phyloP scores from a whole-genome alignment of 257 asterid species.

The Phtheirospermum japonicum region DNA sequence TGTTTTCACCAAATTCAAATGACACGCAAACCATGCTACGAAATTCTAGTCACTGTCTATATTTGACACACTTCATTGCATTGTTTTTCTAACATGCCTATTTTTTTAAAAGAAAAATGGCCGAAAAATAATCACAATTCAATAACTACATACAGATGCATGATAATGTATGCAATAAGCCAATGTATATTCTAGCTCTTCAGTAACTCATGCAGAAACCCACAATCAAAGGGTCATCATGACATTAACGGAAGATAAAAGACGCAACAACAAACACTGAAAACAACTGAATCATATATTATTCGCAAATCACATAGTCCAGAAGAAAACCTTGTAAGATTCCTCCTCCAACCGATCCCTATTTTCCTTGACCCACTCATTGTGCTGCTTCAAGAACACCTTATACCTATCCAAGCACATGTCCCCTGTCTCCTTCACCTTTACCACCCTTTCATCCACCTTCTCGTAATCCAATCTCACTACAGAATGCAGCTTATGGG shows the following conservation, averaged over 20 bases:
- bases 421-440: conserved; percentile 40
- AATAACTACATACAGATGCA: not conserved
- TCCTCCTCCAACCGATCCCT: conserved; percentile 77
- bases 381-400: conserved; percentile 79
- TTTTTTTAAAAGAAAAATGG: not conserved
- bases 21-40: not conserved
- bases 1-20: not conserved
- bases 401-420: conserved; percentile 77
- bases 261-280: not conserved
- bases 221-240: not conserved
- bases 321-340: conserved; percentile 68
- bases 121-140: conserved; percentile 7
- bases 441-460: conserved; percentile 52
- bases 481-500: conserved; percentile 53
- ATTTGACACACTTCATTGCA: conserved; percentile 4
- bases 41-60: not conserved
- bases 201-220: conserved; percentile 11
- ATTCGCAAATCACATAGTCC: conserved; percentile 9
- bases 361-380: conserved; percentile 81
- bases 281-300: conserved; percentile 1
- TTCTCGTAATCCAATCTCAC: conserved; percentile 59
- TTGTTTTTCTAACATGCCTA: not conserved
- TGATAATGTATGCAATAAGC: not conserved
- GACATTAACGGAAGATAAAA: not conserved
- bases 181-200: conserved; percentile 6